Percentiles rank a stretch among this genome's conserved stretches.
These are phyloP conservation scores for Aureobasidium mangrovei DNA, from an alignment of 2,329 filamentous ascomycete genomes.

Conservation along the genomic window DNA sequence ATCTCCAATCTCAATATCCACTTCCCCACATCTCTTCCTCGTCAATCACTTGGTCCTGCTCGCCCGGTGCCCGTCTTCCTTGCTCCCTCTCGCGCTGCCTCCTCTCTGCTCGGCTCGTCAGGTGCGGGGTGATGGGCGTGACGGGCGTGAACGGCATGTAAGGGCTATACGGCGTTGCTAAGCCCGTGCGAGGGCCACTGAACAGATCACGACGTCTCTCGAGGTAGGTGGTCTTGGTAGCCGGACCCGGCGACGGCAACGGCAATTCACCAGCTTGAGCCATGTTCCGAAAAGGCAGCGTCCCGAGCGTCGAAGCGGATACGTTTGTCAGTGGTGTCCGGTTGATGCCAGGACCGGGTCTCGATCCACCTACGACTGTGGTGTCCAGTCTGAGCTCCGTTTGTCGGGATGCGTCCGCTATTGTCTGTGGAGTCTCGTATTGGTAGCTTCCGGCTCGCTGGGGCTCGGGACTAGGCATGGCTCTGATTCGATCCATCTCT, in stretches of 20 bases:
- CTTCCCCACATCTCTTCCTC: conserved; percentile 54
- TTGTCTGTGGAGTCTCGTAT: conserved; percentile 9
- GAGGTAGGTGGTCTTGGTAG: conserved; percentile 36
- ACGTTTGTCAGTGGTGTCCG: conserved; percentile 1
- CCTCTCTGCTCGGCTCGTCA: conserved; percentile 62
- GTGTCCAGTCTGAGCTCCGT: conserved; percentile 8
- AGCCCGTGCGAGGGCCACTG: conserved; percentile 43
- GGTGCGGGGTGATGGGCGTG: conserved; percentile 65
- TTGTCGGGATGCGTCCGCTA: background rate
- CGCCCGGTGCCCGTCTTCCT: conserved; percentile 53
- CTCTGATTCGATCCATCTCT: conserved; percentile 20
- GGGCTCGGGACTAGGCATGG: conserved; percentile 21
- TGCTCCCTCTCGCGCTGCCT: conserved; percentile 59
- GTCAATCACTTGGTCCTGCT: conserved; percentile 44
- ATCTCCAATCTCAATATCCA: conserved; percentile 17
- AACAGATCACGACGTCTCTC: conserved; percentile 26
- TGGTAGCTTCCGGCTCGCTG: conserved; percentile 18
- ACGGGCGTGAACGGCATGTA: conserved; percentile 73
- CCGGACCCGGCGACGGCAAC: conserved; percentile 15
- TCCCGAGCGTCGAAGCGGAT: conserved; percentile 14
- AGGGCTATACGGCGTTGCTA: conserved; percentile 64
- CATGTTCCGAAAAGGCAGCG: conserved; percentile 30
- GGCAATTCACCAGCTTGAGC: conserved; percentile 16
- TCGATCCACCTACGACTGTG: background rate
- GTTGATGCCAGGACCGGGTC: background rate